Evolutionary conservation across 176 grass and related monocot genomes (phyloP).

Genomic region (Lolium rigidum): DNA sequence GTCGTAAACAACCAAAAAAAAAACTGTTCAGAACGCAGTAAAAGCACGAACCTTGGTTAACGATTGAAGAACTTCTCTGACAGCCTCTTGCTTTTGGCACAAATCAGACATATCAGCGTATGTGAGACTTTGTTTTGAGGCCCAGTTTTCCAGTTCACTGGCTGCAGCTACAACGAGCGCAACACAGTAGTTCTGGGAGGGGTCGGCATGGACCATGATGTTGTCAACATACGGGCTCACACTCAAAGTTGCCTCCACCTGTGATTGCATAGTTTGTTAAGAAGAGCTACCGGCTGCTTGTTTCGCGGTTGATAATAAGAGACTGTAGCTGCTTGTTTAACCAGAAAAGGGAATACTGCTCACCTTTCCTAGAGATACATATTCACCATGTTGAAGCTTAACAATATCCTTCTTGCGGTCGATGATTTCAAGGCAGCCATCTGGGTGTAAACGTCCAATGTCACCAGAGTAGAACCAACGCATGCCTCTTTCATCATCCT

Average conservation of each 20-base stretch:
- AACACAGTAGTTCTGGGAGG: constrained; percentile 79
- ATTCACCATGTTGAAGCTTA: constrained; percentile 98
- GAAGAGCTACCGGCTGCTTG: background rate
- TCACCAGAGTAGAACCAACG: constrained; percentile 96
- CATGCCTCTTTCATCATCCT: constrained; percentile 88
- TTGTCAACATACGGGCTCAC: constrained; percentile 78
- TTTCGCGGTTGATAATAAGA: background rate
- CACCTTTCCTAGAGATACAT: constrained; percentile 95
- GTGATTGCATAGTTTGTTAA: constrained; percentile 31
- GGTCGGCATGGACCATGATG: constrained; percentile 90
- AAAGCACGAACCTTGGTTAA: constrained; percentile 63
- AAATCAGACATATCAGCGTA: constrained; percentile 56
- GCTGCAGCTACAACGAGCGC: constrained; percentile 66
- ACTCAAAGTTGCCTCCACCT: constrained; percentile 83
- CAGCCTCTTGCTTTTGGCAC: constrained; percentile 72
- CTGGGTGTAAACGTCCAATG: constrained; percentile 81
- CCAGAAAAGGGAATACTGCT: background rate
- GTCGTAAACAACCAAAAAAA: background rate
- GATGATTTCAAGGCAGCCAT: constrained; percentile 93
- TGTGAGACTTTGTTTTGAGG: constrained; percentile 60
- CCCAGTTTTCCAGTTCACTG: constrained; percentile 70
- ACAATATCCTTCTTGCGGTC: constrained; percentile 98
- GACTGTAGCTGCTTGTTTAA: background rate
- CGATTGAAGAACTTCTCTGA: constrained; percentile 84
- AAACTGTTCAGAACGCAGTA: background rate